A percentile compares a stretch with the other conserved stretches of the same genome.
These are phyloP conservation scores for Delonix regia DNA, from an alignment of 306 rosid species.

Conservation along the genomic window DNA sequence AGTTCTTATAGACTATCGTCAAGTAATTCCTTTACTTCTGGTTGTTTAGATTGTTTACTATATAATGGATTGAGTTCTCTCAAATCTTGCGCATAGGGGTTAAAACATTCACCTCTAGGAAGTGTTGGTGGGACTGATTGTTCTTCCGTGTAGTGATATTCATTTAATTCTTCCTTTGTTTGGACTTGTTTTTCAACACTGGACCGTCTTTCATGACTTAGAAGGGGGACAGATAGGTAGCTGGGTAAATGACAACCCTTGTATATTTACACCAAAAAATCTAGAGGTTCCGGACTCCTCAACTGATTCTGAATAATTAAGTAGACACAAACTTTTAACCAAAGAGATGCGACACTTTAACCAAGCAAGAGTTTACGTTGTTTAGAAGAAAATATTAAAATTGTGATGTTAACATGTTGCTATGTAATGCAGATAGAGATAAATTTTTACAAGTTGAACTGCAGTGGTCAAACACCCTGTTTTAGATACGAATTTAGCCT, in stretches of 20 bases:
- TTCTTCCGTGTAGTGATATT: background rate
- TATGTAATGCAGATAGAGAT: background rate
- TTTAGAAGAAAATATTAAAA: background rate
- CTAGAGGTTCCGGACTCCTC: too few species aligned
- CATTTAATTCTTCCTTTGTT: background rate
- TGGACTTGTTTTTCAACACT: background rate
- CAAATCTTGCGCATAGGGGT: background rate
- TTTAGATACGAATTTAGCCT: background rate
- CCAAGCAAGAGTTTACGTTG: background rate
- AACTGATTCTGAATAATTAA: background rate
- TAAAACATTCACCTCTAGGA: background rate
- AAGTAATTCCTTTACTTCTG: background rate
- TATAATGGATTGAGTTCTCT: background rate
- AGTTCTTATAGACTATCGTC: background rate
- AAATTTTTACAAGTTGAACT: background rate
- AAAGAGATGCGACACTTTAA: background rate
- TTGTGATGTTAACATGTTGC: background rate
- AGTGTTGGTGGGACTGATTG: background rate
- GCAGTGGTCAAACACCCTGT: background rate
- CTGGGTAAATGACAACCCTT: too few species aligned
- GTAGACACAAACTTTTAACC: background rate
- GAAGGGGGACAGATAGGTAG: background rate
- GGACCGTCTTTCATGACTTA: background rate
- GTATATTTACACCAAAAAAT: too few species aligned
- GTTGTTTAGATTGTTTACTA: background rate